Base-by-base conservation (phyloP, 805 yeast species). In the Ogataea pini region DNA sequence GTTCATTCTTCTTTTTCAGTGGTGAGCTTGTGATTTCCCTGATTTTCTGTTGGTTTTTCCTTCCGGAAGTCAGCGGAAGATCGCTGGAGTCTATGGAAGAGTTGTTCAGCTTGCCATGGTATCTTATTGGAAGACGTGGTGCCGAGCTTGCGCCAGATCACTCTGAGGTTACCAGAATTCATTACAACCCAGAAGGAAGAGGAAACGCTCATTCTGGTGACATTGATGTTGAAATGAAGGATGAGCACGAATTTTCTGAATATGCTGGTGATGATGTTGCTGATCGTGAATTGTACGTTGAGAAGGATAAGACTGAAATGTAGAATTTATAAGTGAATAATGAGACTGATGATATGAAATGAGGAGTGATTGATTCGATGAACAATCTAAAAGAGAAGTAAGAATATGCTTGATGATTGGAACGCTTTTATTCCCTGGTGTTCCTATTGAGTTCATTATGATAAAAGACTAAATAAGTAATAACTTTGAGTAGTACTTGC, bases 101-200 rank as follows among this genome's bases (percentile, higher is more conserved):
- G 45, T 59, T 77, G 37, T 78, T 78, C 68, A 68, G 62, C 58
- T 68, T 77, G 40, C 84, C 83, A 45, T 80, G 84, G 84, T 77
- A 78, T 60, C 55, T 77, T 44, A 69, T 80, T 54, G 85, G 85
- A 39, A 71, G 84, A 65, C 72, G 65, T 48, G 83, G 83, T 58
- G 71, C 75, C 27, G 64, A 68, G 52, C 67, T 79, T 52, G 75
- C 79, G 50, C 82, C 83, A 28, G 82, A 79, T 56, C 54, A 69
- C 42, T 50, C 55, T 24, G 57, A 55, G 44, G 47, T 55, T 36
- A 55, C 49, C 36, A 37, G 54, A 27, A 38, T 55, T 24, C 57
- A 55, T 39, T 43, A 34, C 47, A 39, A 47, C 47, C 29, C 42
- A 13, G 22, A 36, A 12, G 51, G 50, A 4, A 36, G 37, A 8